Percentiles rank a stretch among this genome's conserved stretches.
Evolutionary conservation across 208 protist species (phyloP).

Genomic region (Phytomonas serpens): DNA sequence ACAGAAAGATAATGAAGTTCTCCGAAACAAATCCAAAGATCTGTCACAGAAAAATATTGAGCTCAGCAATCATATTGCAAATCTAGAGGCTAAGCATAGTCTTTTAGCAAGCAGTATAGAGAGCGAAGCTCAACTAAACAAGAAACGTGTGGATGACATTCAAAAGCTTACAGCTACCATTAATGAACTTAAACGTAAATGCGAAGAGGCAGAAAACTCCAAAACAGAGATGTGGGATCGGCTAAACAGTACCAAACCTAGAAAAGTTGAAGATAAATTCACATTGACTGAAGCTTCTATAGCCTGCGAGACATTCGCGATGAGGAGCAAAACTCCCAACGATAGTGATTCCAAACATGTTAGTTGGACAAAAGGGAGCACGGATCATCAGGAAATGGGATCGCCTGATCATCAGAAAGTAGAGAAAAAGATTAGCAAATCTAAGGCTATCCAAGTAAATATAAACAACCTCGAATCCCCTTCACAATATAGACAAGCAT

Average conservation of each 20-base stretch:
- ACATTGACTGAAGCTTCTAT: background rate
- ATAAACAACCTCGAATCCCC: background rate
- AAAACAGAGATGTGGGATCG: background rate
- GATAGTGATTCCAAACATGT: background rate
- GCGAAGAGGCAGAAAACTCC: constrained; percentile 12
- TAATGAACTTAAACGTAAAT: background rate
- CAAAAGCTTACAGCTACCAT: constrained; percentile 8
- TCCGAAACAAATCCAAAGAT: constrained; percentile 37
- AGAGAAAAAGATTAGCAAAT: background rate
- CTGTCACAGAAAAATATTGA: constrained; percentile 28
- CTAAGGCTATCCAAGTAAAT: background rate
- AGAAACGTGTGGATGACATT: constrained; percentile 30
- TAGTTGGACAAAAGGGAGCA: background rate
- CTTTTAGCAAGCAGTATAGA: constrained; percentile 37
- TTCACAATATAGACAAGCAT: constrained; percentile 12
- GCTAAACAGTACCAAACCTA: background rate
- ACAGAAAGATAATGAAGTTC: constrained; percentile 57
- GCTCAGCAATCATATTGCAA: constrained; percentile 38
- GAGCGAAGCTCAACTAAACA: constrained; percentile 31
- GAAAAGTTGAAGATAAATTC: constrained; percentile 1
- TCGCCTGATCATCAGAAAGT: constrained; percentile 1
- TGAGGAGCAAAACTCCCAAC: background rate
- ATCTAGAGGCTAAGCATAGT: constrained; percentile 60
- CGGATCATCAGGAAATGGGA: background rate
- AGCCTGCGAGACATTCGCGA: background rate